phyloP scores from a whole-genome alignment of 257 asterid genomes.

The Schizonepeta tenuifolia region DNA sequence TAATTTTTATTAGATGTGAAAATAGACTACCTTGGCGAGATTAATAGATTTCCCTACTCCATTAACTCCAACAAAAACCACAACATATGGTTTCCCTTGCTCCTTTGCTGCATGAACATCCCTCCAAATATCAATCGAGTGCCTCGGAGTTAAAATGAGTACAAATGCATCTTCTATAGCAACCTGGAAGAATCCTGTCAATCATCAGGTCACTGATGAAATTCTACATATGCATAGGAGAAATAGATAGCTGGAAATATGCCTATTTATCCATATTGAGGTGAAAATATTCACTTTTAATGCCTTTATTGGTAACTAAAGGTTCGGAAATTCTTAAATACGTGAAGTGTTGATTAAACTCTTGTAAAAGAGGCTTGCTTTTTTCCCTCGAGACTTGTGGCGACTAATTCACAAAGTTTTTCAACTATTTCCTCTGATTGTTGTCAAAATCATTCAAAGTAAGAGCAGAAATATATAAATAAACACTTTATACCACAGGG shows the following conservation, averaged over 20 bases:
- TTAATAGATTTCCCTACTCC: slow-evolving; percentile 98
- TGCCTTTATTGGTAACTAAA: background rate
- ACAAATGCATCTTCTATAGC: slow-evolving; percentile 99
- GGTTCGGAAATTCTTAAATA: slow-evolving; percentile 28
- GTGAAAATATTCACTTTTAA: background rate
- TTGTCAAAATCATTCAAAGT: slow-evolving; percentile 27
- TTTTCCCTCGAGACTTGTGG: slow-evolving; percentile 99
- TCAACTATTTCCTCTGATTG: slow-evolving; percentile 99
- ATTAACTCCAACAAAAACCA: slow-evolving; percentile 98
- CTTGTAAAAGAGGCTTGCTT: slow-evolving; percentile 87
- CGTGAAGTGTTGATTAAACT: slow-evolving; percentile 93
- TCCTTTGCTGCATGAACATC: slow-evolving; percentile 96
- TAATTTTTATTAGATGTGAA: background rate
- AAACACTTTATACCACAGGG: background rate
- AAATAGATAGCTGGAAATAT: slow-evolving; percentile 2
- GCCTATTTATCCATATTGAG: background rate
- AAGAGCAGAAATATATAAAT: background rate
- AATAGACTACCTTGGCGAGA: slow-evolving; percentile 79
- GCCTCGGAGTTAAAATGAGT: slow-evolving; percentile 93
- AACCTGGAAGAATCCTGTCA: slow-evolving; percentile 50
- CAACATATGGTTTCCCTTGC: slow-evolving; percentile 93
- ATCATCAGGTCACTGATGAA: slow-evolving; percentile 25
- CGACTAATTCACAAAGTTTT: slow-evolving; percentile 95
- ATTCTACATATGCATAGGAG: background rate
- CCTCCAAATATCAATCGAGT: slow-evolving; percentile 93